Conservation (phyloP, 2,329 filamentous ascomycete genomes). For the Clonostachys solani region DNA sequence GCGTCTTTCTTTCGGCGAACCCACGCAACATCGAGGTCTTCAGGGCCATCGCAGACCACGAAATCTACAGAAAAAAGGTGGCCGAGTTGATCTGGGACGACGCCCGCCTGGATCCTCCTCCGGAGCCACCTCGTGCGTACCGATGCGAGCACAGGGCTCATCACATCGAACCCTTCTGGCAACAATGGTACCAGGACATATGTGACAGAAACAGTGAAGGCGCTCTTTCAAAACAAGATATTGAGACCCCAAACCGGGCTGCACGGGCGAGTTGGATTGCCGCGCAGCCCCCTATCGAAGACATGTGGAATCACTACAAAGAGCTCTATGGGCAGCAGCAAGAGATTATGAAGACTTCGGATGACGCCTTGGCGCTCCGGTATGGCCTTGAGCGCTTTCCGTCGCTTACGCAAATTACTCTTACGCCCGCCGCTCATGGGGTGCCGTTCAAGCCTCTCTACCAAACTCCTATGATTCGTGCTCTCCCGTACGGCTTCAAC, state of each 20-base stretch:
- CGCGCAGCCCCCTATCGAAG: too few species aligned
- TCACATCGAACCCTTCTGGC: too few species aligned
- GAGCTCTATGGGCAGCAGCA: too few species aligned
- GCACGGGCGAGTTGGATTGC: too few species aligned
- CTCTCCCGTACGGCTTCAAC: constrained; percentile 25
- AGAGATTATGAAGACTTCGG: constrained; percentile 8
- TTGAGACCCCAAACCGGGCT: too few species aligned
- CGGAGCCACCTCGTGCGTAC: too few species aligned
- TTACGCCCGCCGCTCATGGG: constrained; percentile 29
- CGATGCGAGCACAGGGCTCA: too few species aligned
- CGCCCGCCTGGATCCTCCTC: background rate
- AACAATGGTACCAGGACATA: too few species aligned
- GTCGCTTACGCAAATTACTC: constrained; percentile 19
- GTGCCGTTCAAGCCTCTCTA: constrained; percentile 21
- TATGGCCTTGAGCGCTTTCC: constrained; percentile 21
- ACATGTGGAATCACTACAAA: too few species aligned
- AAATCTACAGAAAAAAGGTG: constrained; percentile 4
- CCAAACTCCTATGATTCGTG: constrained; percentile 30
- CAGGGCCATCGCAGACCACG: constrained; percentile 6
- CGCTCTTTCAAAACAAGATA: too few species aligned
- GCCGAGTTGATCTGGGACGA: constrained; percentile 12
- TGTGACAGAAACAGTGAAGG: too few species aligned
- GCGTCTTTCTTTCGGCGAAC: constrained; percentile 11
- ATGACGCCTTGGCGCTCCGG: constrained; percentile 19
- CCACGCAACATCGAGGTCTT: constrained; percentile 10